Evolutionary conservation across 2,329 filamentous ascomycete species (phyloP), one percentile per base, ranked within the genome.

Genomic region (Fusarium staphyleae): DNA sequence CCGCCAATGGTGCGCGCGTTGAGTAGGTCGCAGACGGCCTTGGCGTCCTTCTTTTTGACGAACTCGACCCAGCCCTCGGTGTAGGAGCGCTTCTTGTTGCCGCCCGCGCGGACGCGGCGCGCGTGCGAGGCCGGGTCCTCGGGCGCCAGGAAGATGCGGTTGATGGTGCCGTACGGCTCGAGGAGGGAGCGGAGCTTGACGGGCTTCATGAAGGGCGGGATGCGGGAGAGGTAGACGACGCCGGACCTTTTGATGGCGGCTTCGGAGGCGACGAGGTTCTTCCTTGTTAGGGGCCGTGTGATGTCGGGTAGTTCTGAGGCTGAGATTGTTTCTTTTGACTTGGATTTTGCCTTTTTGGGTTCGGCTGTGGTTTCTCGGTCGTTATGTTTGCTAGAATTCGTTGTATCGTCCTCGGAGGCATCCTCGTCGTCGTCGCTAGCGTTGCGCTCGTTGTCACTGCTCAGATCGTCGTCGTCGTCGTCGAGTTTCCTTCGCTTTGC

Each of bases 41-140:
- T 91, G 29, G 91, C 91, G 57, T 93, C 87, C 59, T 81, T 81
- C 73, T 95, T 95, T 57, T 82, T 80, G 29, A 85, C 73, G 66
- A 93, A 96, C 72, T 96, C 91, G 22, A 95, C 85, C 91, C 91
- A 96, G 37, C 91, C 91, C 72, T 96, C 91, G 3, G 85, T 87
- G 74, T 86, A 95, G n/a, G 84, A 84, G 54, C 86, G 84, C 74
- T 92, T 91, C 77, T 92, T 92, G 76, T 93, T 95, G 52, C 91
- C 91, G 43, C 91, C 91, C 43, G 81, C 82, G 48, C 83, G 82
- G 11, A 92, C 80, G 24, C 91, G 87, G 19, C 85, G 81, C 7
- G 83, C 77, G 64, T 90, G 88, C 5, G 82, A 80, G 3, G 82
- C 72, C 0, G 86, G 82, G 68, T 91, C 87, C 74, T 95, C 90